Percentiles rank a stretch among this genome's conserved stretches.
phyloP scores from a whole-genome alignment of 2,329 filamentous ascomycete species.

The Truncatella angustata region DNA sequence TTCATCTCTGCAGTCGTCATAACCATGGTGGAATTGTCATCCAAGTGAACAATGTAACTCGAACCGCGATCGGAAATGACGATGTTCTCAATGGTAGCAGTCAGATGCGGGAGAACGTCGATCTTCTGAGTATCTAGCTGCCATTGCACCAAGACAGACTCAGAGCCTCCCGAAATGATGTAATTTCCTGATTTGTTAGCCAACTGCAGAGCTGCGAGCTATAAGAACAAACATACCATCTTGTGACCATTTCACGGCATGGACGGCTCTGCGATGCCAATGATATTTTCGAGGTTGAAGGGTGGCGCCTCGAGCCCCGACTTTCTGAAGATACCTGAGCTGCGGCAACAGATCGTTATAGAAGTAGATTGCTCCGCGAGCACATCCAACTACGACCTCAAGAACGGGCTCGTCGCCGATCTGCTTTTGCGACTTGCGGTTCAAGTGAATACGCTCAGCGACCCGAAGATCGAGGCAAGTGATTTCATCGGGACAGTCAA shows the following conservation, averaged over 20 bases:
- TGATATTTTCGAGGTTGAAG: slow-evolving; percentile 69
- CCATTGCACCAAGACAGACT: slow-evolving; percentile 89
- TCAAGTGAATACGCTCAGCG: slow-evolving; percentile 29
- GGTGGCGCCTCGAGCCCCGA: slow-evolving; percentile 43
- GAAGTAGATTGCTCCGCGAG: slow-evolving; percentile 73
- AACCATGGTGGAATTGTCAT: slow-evolving; percentile 90
- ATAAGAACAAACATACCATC: slow-evolving; percentile 64
- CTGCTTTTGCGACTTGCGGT: slow-evolving; percentile 27
- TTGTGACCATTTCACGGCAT: slow-evolving; percentile 83
- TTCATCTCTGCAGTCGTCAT: slow-evolving; percentile 87
- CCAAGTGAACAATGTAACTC: slow-evolving; percentile 79
- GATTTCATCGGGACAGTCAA: slow-evolving; percentile 62
- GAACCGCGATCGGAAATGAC: slow-evolving; percentile 77
- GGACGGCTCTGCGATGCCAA: slow-evolving; percentile 86
- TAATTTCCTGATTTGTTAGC: slow-evolving; percentile 68
- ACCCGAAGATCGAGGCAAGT: slow-evolving; percentile 64
- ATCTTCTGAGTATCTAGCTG: slow-evolving; percentile 83
- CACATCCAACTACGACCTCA: slow-evolving; percentile 77
- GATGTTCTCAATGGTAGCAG: slow-evolving; percentile 79
- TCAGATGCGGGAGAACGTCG: slow-evolving; percentile 86
- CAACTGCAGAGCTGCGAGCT: not conserved
- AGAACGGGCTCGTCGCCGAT: slow-evolving; percentile 40
- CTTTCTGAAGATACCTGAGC: slow-evolving; percentile 44
- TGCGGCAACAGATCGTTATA: slow-evolving; percentile 72
- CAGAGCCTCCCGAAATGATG: slow-evolving; percentile 85